phyloP scores from a whole-genome alignment of 2,329 filamentous ascomycete genomes.

The Cercospora sp. region DNA sequence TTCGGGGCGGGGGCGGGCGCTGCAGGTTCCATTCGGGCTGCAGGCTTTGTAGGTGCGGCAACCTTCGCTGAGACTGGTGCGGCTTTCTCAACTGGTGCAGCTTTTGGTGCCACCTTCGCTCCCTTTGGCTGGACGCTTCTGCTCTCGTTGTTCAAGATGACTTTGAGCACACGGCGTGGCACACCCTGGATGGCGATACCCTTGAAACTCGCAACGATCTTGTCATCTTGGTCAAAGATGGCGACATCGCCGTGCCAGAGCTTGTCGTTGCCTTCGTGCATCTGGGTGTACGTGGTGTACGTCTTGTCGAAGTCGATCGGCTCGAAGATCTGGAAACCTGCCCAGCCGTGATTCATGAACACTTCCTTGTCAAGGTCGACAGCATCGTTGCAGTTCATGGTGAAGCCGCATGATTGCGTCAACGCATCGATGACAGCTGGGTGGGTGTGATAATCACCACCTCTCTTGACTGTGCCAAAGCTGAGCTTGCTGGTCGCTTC shows the following conservation, averaged over 20 bases:
- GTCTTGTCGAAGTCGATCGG: constrained; percentile 30
- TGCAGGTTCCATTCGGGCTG: neutral
- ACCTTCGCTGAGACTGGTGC: neutral
- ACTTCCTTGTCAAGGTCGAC: constrained; percentile 34
- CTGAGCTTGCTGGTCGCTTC: neutral
- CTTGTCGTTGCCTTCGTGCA: constrained; percentile 31
- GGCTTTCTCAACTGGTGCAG: neutral
- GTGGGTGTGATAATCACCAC: neutral
- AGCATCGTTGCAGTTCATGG: constrained; percentile 27
- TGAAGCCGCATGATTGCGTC: constrained; percentile 31
- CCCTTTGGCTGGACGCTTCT: constrained; percentile 1
- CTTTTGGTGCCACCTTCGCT: neutral
- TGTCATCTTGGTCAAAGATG: neutral
- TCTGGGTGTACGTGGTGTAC: constrained; percentile 37
- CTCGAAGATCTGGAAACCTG: constrained; percentile 31
- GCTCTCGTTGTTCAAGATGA: constrained; percentile 6
- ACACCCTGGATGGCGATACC: neutral
- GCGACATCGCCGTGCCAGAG: neutral
- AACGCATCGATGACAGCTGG: neutral
- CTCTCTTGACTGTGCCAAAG: neutral
- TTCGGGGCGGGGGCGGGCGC: neutral
- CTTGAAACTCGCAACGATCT: neutral
- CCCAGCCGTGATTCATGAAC: constrained; percentile 40
- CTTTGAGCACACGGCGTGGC: neutral
- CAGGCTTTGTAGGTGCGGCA: neutral